Percentiles rank a stretch among this genome's conserved stretches.
Evolutionary conservation across 75 land plant species (phyloP).

Genomic region (Picea glauca): DNA sequence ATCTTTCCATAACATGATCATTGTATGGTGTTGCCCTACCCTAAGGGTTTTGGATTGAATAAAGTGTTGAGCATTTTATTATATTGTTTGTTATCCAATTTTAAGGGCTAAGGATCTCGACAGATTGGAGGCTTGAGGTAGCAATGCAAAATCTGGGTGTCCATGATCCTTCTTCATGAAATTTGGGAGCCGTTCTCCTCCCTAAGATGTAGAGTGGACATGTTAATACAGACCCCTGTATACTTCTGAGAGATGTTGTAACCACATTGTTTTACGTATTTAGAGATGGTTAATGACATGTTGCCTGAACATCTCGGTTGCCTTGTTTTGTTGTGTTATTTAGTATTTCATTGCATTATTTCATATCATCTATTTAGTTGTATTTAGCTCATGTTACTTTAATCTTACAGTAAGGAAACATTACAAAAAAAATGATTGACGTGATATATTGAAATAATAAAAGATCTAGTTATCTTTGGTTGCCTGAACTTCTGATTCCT

Average conservation of each 20-base stretch:
- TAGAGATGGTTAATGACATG: not conserved
- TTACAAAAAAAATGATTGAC: not conserved
- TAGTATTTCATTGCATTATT: not conserved
- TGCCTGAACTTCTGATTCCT: not conserved
- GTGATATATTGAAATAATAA: not conserved
- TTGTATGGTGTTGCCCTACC: no score
- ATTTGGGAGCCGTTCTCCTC: not conserved
- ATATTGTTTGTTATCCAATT: no score
- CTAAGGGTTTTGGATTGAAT: no score
- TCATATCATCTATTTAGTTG: not conserved
- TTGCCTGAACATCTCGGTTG: not conserved
- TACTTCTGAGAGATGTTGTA: not conserved
- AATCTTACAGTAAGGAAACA: not conserved
- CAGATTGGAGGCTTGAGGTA: not conserved
- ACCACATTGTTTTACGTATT: not conserved
- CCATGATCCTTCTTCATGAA: not conserved
- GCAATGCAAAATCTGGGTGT: no score
- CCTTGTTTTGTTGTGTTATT: not conserved
- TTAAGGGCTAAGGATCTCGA: not conserved
- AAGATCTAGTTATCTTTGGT: not conserved
- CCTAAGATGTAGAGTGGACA: not conserved
- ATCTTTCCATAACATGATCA: no score
- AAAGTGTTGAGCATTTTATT: no score
- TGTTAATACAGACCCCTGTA: not conserved
- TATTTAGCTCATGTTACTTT: not conserved